Evolutionary conservation across 371 early-diverging fungal genomes (phyloP).

Genomic region (Conidiobolus incongruus): DNA sequence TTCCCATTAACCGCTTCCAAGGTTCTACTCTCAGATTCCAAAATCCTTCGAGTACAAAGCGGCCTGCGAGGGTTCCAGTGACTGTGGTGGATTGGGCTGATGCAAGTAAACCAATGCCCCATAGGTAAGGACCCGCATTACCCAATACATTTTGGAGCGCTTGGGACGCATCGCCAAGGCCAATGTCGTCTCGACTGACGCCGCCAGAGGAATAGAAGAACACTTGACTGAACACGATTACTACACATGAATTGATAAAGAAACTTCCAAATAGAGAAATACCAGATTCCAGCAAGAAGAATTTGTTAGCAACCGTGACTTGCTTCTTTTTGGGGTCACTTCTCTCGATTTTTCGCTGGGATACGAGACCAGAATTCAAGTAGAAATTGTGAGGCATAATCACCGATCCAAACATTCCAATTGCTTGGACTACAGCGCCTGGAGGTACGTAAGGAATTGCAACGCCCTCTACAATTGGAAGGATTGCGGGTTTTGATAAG

Average conservation of each 20-base stretch:
- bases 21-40: slow-evolving; percentile 26
- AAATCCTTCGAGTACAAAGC: slow-evolving; percentile 50
- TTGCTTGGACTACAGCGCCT: slow-evolving; percentile 29
- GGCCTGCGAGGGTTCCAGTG: slow-evolving; percentile 52
- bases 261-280: slow-evolving; percentile 36
- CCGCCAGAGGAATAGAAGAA: slow-evolving; percentile 18
- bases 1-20: slow-evolving; percentile 44
- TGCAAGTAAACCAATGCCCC: slow-evolving; percentile 38
- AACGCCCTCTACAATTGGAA: slow-evolving; percentile 27
- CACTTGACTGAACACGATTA: slow-evolving; percentile 43
- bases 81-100: slow-evolving; percentile 45
- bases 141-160: slow-evolving; percentile 29
- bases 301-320: slow-evolving; percentile 34
- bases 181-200: slow-evolving; percentile 11
- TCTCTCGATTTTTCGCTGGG: not conserved
- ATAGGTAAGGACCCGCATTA: slow-evolving; percentile 26
- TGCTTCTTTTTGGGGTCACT: slow-evolving; percentile 11
- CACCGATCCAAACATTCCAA: slow-evolving; percentile 38
- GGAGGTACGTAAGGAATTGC: slow-evolving; percentile 25
- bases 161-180: slow-evolving; percentile 31
- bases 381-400: slow-evolving; percentile 63
- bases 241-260: slow-evolving; percentile 42
- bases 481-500: slow-evolving; percentile 21
- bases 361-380: slow-evolving; percentile 20
- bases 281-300: slow-evolving; percentile 40